A percentile compares a stretch with the other conserved stretches of the same genome.
These are phyloP conservation scores for Oenanthe javanica DNA, from an alignment of 140 eudicot species.

Conservation along the genomic window DNA sequence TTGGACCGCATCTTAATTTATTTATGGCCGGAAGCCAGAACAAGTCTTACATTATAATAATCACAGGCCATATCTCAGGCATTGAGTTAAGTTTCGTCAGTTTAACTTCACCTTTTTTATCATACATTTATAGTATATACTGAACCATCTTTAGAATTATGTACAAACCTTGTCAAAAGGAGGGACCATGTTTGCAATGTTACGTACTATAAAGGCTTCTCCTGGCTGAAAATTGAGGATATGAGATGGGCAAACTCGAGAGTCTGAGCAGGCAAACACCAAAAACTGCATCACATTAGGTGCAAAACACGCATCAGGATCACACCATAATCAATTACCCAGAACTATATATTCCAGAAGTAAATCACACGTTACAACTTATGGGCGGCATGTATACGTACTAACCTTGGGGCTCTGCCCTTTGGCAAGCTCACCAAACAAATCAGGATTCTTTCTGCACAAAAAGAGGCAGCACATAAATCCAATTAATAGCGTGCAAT, in stretches of 20 bases:
- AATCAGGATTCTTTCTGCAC: conserved; percentile 63
- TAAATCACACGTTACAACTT: no score
- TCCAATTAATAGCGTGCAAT: background rate
- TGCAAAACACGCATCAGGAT: background rate
- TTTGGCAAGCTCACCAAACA: conserved; percentile 61
- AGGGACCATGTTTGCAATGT: conserved; percentile 96
- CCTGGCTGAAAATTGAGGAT: conserved; percentile 82
- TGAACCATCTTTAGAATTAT: background rate
- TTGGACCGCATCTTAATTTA: background rate
- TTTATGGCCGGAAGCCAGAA: background rate
- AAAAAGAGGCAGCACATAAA: background rate
- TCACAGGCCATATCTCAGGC: background rate
- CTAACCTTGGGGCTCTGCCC: conserved; percentile 93
- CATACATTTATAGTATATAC: background rate
- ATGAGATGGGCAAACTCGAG: conserved; percentile 95
- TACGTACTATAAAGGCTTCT: conserved; percentile 84
- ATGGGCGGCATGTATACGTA: background rate
- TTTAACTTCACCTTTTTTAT: no score
- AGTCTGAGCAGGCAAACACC: conserved; percentile 94
- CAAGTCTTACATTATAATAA: background rate
- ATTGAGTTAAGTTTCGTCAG: background rate
- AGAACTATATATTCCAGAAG: no score
- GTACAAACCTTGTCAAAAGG: conserved; percentile 57
- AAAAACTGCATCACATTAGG: conserved; percentile 38
- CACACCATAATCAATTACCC: background rate